Base-by-base conservation (phyloP, 2,329 filamentous ascomycete species). In the Juglanconis sp. region DNA sequence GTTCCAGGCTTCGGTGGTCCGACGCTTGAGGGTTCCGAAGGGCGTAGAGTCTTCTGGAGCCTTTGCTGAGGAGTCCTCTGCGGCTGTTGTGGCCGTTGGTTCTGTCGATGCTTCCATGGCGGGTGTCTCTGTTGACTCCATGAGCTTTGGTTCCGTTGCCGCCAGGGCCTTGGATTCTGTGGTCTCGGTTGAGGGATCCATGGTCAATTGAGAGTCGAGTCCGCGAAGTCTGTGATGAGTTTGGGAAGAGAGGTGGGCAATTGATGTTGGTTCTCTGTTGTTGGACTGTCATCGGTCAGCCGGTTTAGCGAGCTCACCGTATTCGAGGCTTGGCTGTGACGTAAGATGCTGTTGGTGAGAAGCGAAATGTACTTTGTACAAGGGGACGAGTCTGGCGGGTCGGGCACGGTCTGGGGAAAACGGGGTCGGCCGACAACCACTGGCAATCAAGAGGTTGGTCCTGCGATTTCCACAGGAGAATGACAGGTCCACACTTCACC, bases 11-110 rank as follows among this genome's bases (percentile, higher is more conserved):
- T 60, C 58, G 53, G 58, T 60, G 40, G 58, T 60, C 46, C 58
- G 58, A 56, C 58, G 58, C 36, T 60, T 60, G 38, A 60, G 44
- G 17, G 58, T 46, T 48, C 58, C 58, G 48, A 60, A 60, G 17
- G 46, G 46, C 24, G 46, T 31, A 31, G 46, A 31, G 46, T 11
- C 24, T 24, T 48, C 46, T 11, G 46, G 4, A 10, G 46, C 17
- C 46, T 48, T 48, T 7, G 46, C 17, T 3, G 31, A 31, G 46
- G 31, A 46, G 50, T 60, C 58, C 34, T 36, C 36, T 10, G 49
- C 49, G 24, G 49, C 49, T n/a, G 31, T 48, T 10, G 49, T 34
- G 24, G 49, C 49, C 10, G 31, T 48, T 31, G 46, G 46, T 31
- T 48, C 46, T 46, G 24, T 48, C 10, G 46, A 17, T 9, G 38